Evolutionary conservation across 2,329 filamentous ascomycete species (phyloP).

Genomic region (Phoma sp.): DNA sequence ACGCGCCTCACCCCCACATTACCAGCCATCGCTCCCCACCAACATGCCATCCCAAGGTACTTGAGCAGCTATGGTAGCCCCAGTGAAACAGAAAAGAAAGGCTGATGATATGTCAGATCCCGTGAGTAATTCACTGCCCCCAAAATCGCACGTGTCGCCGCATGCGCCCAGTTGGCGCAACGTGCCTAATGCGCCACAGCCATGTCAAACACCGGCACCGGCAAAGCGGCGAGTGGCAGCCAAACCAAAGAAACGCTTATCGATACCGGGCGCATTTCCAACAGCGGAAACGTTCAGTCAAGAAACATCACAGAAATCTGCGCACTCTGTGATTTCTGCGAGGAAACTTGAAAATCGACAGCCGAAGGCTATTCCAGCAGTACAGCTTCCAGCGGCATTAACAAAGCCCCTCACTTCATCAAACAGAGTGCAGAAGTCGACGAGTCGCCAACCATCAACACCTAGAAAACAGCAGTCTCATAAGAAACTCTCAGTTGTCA

Average conservation of each 20-base stretch:
- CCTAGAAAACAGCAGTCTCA: constrained; percentile 1
- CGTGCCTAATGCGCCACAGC: constrained; percentile 16
- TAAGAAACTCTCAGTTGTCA: constrained; percentile 11
- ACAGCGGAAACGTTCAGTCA: constrained; percentile 11
- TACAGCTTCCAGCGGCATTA: background rate
- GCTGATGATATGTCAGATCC: constrained; percentile 6
- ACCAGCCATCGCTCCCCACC: constrained; percentile 17
- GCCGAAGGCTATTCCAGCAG: background rate
- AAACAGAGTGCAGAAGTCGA: constrained; percentile 9
- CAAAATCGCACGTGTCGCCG: background rate
- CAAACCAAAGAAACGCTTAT: constrained; percentile 19
- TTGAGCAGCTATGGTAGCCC: constrained; percentile 7
- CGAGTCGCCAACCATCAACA: constrained; percentile 8
- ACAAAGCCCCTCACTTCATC: background rate
- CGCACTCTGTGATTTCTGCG: constrained; percentile 15
- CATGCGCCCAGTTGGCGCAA: constrained; percentile 5
- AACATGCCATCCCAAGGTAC: constrained; percentile 1
- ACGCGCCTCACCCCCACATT: constrained; percentile 17
- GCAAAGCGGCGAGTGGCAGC: constrained; percentile 9
- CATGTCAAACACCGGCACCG: constrained; percentile 5
- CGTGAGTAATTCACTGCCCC: background rate
- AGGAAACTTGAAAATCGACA: constrained; percentile 1
- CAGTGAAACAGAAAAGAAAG: constrained; percentile 13
- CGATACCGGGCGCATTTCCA: constrained; percentile 19
- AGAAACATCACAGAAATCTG: constrained; percentile 12